Conservation (phyloP, 225 moss, liverwort and hornwort species). For the Sphagnum contortum region DNA sequence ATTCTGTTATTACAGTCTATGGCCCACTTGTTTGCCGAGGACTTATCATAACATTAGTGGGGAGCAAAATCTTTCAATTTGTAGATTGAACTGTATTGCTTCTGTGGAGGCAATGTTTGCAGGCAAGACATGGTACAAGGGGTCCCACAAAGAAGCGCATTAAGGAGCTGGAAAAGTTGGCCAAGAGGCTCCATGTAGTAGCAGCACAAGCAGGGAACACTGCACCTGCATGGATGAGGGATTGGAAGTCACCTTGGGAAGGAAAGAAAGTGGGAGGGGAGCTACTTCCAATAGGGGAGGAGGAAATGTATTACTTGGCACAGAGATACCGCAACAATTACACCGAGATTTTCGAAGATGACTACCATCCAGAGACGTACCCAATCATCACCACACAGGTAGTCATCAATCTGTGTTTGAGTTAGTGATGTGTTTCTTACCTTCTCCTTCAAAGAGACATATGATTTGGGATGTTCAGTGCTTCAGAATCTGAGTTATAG, state of each 20-base stretch:
- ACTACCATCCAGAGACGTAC: constrained; percentile 68
- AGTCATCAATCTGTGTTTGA: background rate
- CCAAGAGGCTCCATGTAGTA: constrained; percentile 29
- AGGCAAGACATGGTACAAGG: constrained; percentile 89
- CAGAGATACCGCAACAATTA: constrained; percentile 43
- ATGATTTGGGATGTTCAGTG: too few species aligned
- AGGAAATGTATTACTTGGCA: constrained; percentile 68
- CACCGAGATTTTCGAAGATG: constrained; percentile 55
- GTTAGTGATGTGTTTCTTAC: background rate
- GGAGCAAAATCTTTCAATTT: too few species aligned
- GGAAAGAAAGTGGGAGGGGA: constrained; percentile 65
- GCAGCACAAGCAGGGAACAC: constrained; percentile 9
- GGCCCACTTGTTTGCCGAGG: background rate
- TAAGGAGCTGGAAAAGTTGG: constrained; percentile 43
- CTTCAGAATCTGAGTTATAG: too few species aligned
- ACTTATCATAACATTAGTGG: too few species aligned
- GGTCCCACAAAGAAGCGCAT: constrained; percentile 67
- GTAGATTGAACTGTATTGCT: too few species aligned
- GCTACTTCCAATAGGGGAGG: constrained; percentile 59
- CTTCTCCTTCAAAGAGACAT: too few species aligned
- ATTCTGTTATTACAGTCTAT: background rate
- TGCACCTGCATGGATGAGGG: constrained; percentile 53
- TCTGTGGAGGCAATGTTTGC: background rate
- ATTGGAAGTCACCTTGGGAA: constrained; percentile 74
- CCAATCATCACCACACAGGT: constrained; percentile 87